Evolutionary conservation across 768 basidiomycete genomes (phyloP).

Genomic region (Russula griseocarnosa): DNA sequence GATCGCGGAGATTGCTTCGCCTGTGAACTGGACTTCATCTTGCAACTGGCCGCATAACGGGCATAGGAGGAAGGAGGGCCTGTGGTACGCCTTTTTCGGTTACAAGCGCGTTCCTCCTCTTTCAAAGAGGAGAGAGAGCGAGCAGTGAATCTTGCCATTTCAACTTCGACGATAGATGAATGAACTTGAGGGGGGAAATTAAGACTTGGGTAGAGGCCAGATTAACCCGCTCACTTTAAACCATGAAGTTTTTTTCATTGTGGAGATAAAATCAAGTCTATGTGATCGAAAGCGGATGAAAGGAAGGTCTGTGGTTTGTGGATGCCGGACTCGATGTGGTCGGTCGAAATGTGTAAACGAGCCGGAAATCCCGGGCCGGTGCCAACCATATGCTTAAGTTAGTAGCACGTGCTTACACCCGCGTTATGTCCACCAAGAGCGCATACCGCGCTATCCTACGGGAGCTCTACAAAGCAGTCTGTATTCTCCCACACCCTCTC

Average conservation of each 20-base stretch:
- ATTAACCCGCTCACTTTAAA: slow-evolving; percentile 2
- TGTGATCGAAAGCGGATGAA: background rate
- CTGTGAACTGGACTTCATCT: slow-evolving; percentile 17
- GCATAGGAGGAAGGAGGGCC: background rate
- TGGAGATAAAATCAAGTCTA: background rate
- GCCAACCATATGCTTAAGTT: background rate
- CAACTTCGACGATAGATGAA: background rate
- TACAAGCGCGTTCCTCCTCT: background rate
- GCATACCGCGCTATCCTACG: slow-evolving; percentile 52
- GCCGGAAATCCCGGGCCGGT: background rate
- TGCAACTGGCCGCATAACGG: too few species aligned
- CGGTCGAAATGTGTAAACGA: background rate
- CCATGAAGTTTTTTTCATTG: background rate
- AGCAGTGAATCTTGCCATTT: slow-evolving; percentile 17
- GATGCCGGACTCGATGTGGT: too few species aligned
- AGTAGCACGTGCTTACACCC: too few species aligned
- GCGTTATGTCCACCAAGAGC: slow-evolving; percentile 16
- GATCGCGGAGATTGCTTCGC: background rate
- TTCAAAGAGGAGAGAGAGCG: background rate
- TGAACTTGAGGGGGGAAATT: background rate
- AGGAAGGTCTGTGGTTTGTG: background rate
- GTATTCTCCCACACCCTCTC: slow-evolving; percentile 30
- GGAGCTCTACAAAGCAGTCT: slow-evolving; percentile 52
- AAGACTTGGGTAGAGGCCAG: background rate
- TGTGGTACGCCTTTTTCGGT: background rate